A percentile compares a stretch with the other conserved stretches of the same genome.
Evolutionary conservation across 148 eudicot species (phyloP).

Genomic region (Heliamphora exappendiculata): DNA sequence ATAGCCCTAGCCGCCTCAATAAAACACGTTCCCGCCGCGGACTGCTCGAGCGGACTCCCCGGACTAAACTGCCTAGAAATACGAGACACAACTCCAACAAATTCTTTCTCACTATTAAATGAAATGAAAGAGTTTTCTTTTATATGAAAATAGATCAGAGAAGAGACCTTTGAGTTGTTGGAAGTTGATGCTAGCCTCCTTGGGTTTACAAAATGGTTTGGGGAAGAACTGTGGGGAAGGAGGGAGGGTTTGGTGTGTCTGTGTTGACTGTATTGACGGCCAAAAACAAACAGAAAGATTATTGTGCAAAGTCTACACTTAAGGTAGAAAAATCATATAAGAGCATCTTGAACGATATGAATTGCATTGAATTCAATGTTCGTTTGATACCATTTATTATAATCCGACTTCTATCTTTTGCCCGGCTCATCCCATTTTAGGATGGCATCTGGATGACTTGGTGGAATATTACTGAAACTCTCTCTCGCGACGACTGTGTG

Average conservation of each 20-base stretch:
- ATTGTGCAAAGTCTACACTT: neutral
- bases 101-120: neutral
- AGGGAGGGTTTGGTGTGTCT: neutral
- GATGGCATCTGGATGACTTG: neutral
- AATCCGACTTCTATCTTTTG: neutral
- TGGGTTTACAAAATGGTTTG: neutral
- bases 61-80: too few species aligned
- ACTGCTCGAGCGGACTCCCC: too few species aligned
- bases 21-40: too few species aligned
- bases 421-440: neutral
- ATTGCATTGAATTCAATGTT: neutral
- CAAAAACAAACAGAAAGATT: neutral
- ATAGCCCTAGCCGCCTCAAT: too few species aligned
- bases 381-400: neutral
- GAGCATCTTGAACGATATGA: neutral
- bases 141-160: neutral
- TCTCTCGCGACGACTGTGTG: neutral
- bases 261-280: neutral
- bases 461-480: neutral
- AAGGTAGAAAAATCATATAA: neutral
- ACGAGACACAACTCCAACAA: too few species aligned
- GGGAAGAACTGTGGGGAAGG: neutral
- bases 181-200: neutral
- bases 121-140: neutral
- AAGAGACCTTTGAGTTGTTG: neutral